Evolutionary conservation across 116 monocot genomes (phyloP).

Genomic region (Cymodocea nodosa): DNA sequence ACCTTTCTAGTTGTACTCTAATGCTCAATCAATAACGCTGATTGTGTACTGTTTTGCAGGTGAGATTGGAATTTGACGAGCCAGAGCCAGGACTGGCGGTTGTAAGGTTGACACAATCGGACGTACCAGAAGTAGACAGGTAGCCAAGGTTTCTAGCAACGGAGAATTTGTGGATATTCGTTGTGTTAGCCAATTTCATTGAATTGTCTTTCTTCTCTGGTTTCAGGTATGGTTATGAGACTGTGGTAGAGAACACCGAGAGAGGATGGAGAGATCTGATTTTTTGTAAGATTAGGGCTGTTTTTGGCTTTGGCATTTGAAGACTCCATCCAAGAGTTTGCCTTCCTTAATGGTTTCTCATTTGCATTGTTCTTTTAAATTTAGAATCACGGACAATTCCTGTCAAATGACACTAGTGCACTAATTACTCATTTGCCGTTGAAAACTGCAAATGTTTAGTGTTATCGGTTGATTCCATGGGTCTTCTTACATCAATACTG

Average conservation of each 20-base stretch:
- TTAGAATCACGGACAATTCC: background rate
- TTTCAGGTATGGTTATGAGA: slow-evolving; percentile 77
- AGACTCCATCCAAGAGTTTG: background rate
- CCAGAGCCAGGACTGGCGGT: slow-evolving; percentile 71
- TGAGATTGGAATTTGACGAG: slow-evolving; percentile 78
- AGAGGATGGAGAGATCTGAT: slow-evolving; percentile 92
- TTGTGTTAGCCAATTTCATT: background rate
- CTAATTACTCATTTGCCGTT: background rate
- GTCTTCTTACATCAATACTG: background rate
- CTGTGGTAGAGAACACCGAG: slow-evolving; percentile 95
- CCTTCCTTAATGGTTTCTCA: background rate
- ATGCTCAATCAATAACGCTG: background rate
- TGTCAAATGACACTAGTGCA: background rate
- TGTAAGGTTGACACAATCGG: slow-evolving; percentile 60
- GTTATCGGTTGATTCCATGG: background rate
- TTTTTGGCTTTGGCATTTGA: slow-evolving; percentile 93
- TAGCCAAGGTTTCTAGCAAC: slow-evolving; percentile 4
- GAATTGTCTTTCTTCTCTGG: background rate
- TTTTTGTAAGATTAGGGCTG: slow-evolving; percentile 80
- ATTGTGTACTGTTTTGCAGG: slow-evolving; percentile 28
- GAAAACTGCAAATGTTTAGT: background rate
- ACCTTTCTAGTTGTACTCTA: background rate
- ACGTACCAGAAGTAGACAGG: slow-evolving; percentile 87
- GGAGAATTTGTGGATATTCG: background rate
- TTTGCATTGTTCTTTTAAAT: slow-evolving; percentile 1